Base-by-base conservation (phyloP, 1,284 basidiomycete genomes). In the Microbotryum saponariae region DNA sequence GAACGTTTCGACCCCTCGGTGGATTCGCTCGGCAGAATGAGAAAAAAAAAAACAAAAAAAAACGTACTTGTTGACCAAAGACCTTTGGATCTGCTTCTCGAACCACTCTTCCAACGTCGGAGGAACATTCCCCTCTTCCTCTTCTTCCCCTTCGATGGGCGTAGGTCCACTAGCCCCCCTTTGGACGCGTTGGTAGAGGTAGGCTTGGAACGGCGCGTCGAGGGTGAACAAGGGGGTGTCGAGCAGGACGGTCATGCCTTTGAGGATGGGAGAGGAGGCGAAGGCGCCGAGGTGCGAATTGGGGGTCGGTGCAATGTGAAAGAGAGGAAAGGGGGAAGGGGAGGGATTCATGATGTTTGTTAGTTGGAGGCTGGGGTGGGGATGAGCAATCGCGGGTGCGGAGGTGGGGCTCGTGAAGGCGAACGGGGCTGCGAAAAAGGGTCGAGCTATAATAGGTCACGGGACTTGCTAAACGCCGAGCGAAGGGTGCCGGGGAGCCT, bases 161-260 rank as follows among this genome's bases (percentile, higher is more conserved):
- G 65, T 67, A 7, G 65, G 65, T 5, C 63, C 63, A 27, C 60
- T 50, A 5, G n/a, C 20, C 2, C 61, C 64, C 0, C 56, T 50
- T 21, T 63, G 62, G 0, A 48, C 57, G n/a, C 63, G 56, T 33
- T 54, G 47, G 57, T 63, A 67, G 37, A 67, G 56, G 52, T 60
- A 67, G 33, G 59, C 25, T 18, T 69, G 63, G 2, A 64, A 37
- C 2, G 62, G 63, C 1, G 67, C 68, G 33, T 58, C 67, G 55
- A 71, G 59, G 23, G 58, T 56, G 49, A 71, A 71, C 20, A 71
- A 58, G n/a, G 70, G 68, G 33, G 51, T 9, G 51, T 71, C 70
- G 59, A 58, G 51, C 37, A 71, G 59, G 25, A 71, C 67, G 51
- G 66, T 60, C 2, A 53, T 48, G 1, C 70, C 69, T 16, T 52